phyloP scores from a whole-genome alignment of 2,329 filamentous ascomycete species.

The Clarireedia sp. region DNA sequence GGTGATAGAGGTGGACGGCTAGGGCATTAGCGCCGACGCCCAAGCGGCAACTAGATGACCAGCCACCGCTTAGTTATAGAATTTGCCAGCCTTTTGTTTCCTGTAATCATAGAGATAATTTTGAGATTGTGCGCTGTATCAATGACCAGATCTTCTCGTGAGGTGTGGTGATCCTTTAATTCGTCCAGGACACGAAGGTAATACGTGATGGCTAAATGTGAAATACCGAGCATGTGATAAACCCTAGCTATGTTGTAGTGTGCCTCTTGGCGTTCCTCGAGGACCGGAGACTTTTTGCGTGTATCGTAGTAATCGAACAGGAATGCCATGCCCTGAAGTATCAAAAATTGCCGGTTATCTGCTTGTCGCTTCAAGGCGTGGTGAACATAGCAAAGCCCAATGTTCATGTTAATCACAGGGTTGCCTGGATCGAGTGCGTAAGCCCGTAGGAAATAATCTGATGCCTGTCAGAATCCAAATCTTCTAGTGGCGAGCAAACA shows the following conservation, averaged over 20 bases:
- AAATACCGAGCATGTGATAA: slow-evolving; percentile 68
- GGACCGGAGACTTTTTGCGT: slow-evolving; percentile 34
- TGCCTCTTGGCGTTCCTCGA: slow-evolving; percentile 59
- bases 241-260: slow-evolving; percentile 73
- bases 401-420: slow-evolving; percentile 68
- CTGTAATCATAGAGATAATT: slow-evolving; percentile 55
- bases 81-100: slow-evolving; percentile 53
- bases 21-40: no score
- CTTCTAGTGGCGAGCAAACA: not conserved
- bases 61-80: slow-evolving; percentile 53
- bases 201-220: slow-evolving; percentile 62
- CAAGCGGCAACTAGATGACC: slow-evolving; percentile 17
- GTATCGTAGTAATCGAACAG: slow-evolving; percentile 64
- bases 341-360: slow-evolving; percentile 81
- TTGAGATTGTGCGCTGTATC: slow-evolving; percentile 73
- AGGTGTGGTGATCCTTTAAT: slow-evolving; percentile 15
- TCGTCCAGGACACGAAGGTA: slow-evolving; percentile 50
- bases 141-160: slow-evolving; percentile 49
- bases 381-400: slow-evolving; percentile 80
- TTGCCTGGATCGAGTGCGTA: slow-evolving; percentile 68
- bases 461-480: not conserved
- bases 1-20: no score
- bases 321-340: slow-evolving; percentile 79
- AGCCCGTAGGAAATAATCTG: slow-evolving; percentile 76
- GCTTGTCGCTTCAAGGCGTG: slow-evolving; percentile 82